Evolutionary conservation across 225 moss, liverwort and hornwort species (phyloP), one percentile per base, ranked within the genome.

Genomic region (Pleurozium schreberi): DNA sequence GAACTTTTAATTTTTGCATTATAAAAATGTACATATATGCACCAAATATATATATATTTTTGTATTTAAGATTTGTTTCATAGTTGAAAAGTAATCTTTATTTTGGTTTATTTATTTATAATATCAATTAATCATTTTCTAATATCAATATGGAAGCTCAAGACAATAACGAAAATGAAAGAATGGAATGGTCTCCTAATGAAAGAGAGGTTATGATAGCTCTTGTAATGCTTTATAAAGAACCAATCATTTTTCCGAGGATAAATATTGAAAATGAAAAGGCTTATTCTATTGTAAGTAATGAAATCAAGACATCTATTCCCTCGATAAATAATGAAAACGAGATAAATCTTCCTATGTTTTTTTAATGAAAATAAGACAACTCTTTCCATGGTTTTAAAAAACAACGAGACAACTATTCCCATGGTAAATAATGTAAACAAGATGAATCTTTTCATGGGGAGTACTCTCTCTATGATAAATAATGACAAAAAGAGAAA

Each of bases 381-480:
- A 9, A 67, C 18, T 66, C 20, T 66, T 66, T 6, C 26, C 8
- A 23, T 40, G 14, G 15, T 14, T 5, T 7, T 70, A 26, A 16
- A 28, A 43, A 71, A 43, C 1, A 8, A 71, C n/a, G n/a, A n/a
- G 9, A 34, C 0, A 2, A 25, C 3, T 53, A 13, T 22, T 15
- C 1, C 3, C 1, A 4, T 6, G 4, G 36, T 16, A 2, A 5
- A 42, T 42, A 31, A 26, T 60, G 11, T 12, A 58, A 60, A 42
- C 1, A 0, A 28, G 11, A 58, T 0, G n/a, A n/a, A n/a, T n/a
- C n/a, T n/a, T n/a, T n/a, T n/a, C n/a, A n/a, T n/a, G n/a, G n/a
- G n/a, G n/a, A n/a, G n/a, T 0, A 23, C 0, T 36, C 4, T 53
- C 4, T 5, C 8, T 0, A 3, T 19, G 0, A 0, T 55, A 19